phyloP scores from a whole-genome alignment of 2,329 filamentous ascomycete species.

The Beauveria sp. region DNA sequence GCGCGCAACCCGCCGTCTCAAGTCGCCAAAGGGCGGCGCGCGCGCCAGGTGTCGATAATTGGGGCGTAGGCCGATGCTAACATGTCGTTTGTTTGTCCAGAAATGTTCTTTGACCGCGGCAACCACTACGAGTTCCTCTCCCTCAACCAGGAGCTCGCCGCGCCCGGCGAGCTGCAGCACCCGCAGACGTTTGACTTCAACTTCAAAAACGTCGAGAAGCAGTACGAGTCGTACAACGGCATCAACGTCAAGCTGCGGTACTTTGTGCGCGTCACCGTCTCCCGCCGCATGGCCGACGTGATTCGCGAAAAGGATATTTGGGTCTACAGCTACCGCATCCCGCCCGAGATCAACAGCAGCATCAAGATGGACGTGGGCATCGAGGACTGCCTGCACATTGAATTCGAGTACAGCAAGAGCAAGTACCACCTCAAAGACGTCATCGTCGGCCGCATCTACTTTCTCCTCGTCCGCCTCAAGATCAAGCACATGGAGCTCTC shows the following conservation, averaged over 20 bases:
- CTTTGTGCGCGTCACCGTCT: conserved; percentile 95
- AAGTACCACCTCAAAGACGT: conserved; percentile 99
- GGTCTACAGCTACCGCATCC: conserved; percentile 98
- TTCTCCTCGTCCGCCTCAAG: conserved; percentile 91
- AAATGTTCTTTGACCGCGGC: conserved; percentile 99
- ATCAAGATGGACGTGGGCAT: conserved; percentile 99
- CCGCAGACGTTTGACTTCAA: conserved; percentile 99
- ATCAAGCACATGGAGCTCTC: conserved; percentile 99
- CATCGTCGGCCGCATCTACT: conserved; percentile 97
- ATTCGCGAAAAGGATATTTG: conserved; percentile 98
- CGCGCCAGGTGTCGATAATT: background rate
- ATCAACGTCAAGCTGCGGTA: conserved; percentile 99
- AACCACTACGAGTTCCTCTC: conserved; percentile 99
- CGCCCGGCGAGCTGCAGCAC: conserved; percentile 95
- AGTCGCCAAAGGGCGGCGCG: background rate
- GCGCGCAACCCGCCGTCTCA: background rate
- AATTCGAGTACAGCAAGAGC: conserved; percentile 98
- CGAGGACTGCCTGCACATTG: conserved; percentile 97
- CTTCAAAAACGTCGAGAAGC: conserved; percentile 99
- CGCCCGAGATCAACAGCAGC: conserved; percentile 93
- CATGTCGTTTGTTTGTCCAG: conserved; percentile 37
- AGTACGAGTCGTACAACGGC: conserved; percentile 98
- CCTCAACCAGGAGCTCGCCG: conserved; percentile 90
- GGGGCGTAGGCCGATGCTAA: background rate
- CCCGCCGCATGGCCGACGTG: conserved; percentile 93